phyloP scores from a whole-genome alignment of 2,329 filamentous ascomycete genomes.

The Fusarium proliferatum region DNA sequence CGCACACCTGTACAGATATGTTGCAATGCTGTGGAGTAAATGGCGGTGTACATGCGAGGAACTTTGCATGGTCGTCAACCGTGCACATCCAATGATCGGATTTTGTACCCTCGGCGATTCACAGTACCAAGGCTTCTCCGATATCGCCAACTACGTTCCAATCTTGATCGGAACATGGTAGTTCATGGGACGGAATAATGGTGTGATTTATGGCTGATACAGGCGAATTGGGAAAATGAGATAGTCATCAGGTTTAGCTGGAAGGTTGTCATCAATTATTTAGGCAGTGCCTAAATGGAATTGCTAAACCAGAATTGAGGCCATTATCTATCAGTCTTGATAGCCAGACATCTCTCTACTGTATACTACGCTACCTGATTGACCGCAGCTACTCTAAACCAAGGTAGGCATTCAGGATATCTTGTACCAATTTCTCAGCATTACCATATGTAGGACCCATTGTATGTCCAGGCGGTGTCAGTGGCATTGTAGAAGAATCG shows the following conservation, averaged over 20 bases:
- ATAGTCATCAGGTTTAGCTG: background rate
- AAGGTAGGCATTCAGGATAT: background rate
- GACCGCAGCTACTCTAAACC: background rate
- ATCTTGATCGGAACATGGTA: rapidly evolving
- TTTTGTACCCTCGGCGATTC: background rate
- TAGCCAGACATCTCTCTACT: background rate
- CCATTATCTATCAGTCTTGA: background rate
- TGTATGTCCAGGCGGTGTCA: background rate
- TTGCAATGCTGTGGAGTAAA: background rate
- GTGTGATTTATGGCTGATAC: background rate
- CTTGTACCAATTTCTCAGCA: background rate
- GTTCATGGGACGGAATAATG: background rate
- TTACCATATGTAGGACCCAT: constrained; percentile 1
- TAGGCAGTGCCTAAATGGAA: background rate
- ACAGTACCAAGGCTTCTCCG: background rate
- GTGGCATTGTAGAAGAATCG: background rate
- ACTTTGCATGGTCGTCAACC: background rate
- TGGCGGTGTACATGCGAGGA: background rate
- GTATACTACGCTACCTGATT: background rate
- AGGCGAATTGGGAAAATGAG: background rate
- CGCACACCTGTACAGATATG: background rate
- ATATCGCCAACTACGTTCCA: background rate
- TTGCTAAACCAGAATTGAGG: background rate
- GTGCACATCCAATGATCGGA: background rate
- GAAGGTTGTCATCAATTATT: background rate